Conservation (phyloP, 208 protist species). For the Leishmania tarentolae region DNA sequence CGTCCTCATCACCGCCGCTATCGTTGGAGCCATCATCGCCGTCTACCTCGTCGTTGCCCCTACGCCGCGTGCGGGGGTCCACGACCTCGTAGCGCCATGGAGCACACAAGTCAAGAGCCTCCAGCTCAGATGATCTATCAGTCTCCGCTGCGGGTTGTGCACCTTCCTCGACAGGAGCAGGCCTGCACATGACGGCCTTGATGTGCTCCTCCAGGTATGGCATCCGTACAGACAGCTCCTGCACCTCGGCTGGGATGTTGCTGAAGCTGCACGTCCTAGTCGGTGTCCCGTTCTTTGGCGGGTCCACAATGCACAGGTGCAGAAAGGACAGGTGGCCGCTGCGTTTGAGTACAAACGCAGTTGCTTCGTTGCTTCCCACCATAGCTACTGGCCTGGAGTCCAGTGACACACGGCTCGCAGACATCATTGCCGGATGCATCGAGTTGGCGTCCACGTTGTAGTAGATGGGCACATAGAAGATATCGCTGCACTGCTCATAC, state of each 20-base stretch:
- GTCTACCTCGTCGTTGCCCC: constrained; percentile 25
- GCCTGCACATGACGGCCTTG: constrained; percentile 35
- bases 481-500: constrained; percentile 47
- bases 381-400: constrained; percentile 46
- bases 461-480: constrained; percentile 64
- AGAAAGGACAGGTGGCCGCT: constrained; percentile 53
- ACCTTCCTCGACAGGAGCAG: not conserved
- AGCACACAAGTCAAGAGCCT: constrained; percentile 64
- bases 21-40: constrained; percentile 11
- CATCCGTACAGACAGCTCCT: constrained; percentile 28
- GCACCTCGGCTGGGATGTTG: constrained; percentile 33
- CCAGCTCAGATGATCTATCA: constrained; percentile 21
- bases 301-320: constrained; percentile 28
- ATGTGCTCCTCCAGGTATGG: constrained; percentile 49
- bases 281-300: constrained; percentile 11
- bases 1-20: constrained; percentile 14
- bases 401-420: constrained; percentile 31
- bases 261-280: constrained; percentile 39
- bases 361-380: constrained; percentile 40
- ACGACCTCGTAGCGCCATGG: constrained; percentile 73
- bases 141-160: not conserved
- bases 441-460: constrained; percentile 35
- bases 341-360: constrained; percentile 58
- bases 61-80: constrained; percentile 60
- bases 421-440: constrained; percentile 35